Base-by-base conservation (phyloP, 495 filamentous ascomycete species). In the Penicillium parvum region DNA sequence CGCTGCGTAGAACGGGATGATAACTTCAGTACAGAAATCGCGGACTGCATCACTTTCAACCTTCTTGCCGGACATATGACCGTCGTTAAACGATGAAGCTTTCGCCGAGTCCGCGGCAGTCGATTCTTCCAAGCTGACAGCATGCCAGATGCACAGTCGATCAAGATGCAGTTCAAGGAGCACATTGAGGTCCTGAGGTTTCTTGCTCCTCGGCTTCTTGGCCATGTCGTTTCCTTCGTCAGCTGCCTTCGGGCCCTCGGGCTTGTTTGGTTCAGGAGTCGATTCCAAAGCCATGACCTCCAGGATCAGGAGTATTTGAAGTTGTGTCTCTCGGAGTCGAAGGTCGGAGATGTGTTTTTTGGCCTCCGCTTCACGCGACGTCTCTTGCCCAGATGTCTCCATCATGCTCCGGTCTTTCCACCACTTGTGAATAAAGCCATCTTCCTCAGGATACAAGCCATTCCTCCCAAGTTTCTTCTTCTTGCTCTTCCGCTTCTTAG, bases 61-160 rank as follows among this genome's bases (percentile, higher is more conserved):
- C 37, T 70, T 72, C 49, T 73, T 73, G 15, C 67, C 67, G 8
- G 65, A 58, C 37, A 55, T 53, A 41, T 61, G 60, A 18, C 52
- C 60, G 35, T 52, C 49, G 9, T 40, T 55, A 6, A 62, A 58
- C n/a, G 48, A 48, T 4, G 57, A 61, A 19, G 63, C 33, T 37
- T 66, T 65, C 17, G 55, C 45, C 21, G 61, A 54, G 17, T 68
- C 62, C 10, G 56, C 46, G 11, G 60, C 47, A 16, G 44, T 43
- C 0, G 72, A 63, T 48, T 82, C 77, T 26, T 77, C 74, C 22
- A 74, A 58, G 18, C 70, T 69, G 32, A 76, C 78, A n/a, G 89
- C 88, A 55, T 96, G 90, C 94, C 94, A 98, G 27, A 98, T 98
- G 58, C 89, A 94, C 16, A 98, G 72, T 23, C 89, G 80, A 59